phyloP scores from a whole-genome alignment of 192 early-diverging fungal genomes.

The Mortierella antarctica region DNA sequence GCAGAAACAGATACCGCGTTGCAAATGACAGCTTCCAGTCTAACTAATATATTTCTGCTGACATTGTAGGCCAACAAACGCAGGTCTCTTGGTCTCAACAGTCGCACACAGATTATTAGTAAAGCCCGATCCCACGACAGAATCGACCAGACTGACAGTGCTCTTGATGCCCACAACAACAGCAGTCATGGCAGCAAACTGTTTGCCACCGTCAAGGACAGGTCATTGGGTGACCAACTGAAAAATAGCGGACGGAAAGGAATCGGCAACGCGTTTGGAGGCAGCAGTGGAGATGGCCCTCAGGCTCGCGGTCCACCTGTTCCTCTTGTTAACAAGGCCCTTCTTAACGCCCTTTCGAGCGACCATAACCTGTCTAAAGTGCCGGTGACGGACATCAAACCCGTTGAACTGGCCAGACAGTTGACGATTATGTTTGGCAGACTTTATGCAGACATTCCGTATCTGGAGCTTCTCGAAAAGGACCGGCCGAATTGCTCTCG shows the following conservation, averaged over 20 bases:
- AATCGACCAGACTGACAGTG: slow-evolving; percentile 7
- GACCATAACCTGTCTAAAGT: slow-evolving; percentile 37
- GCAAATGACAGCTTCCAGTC: background rate
- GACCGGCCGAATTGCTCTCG: slow-evolving; percentile 62
- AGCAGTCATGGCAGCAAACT: background rate
- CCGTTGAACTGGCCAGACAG: slow-evolving; percentile 85
- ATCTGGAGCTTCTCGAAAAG: slow-evolving; percentile 78
- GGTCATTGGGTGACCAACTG: slow-evolving; percentile 54
- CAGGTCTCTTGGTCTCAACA: slow-evolving; percentile 3
- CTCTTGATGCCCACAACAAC: background rate
- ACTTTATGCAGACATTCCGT: slow-evolving; percentile 74
- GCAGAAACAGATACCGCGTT: background rate
- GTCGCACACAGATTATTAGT: background rate
- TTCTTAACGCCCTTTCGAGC: slow-evolving; percentile 30
- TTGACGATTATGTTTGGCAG: slow-evolving; percentile 83
- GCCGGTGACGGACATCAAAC: slow-evolving; percentile 75
- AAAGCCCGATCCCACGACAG: slow-evolving; percentile 36
- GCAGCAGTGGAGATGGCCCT: slow-evolving; percentile 5
- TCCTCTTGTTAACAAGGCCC: slow-evolving; percentile 31
- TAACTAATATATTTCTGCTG: background rate
- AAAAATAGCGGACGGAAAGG: slow-evolving; percentile 44
- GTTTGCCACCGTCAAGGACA: slow-evolving; percentile 22
- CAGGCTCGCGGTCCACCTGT: slow-evolving; percentile 22
- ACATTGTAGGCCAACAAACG: slow-evolving; percentile 22
- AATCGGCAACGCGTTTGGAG: slow-evolving; percentile 18